A percentile compares a stretch with the other conserved stretches of the same genome.
These are phyloP conservation scores for Entelexis sorbosivorans DNA, from an alignment of 1,139 yeast species.

Conservation along the genomic window DNA sequence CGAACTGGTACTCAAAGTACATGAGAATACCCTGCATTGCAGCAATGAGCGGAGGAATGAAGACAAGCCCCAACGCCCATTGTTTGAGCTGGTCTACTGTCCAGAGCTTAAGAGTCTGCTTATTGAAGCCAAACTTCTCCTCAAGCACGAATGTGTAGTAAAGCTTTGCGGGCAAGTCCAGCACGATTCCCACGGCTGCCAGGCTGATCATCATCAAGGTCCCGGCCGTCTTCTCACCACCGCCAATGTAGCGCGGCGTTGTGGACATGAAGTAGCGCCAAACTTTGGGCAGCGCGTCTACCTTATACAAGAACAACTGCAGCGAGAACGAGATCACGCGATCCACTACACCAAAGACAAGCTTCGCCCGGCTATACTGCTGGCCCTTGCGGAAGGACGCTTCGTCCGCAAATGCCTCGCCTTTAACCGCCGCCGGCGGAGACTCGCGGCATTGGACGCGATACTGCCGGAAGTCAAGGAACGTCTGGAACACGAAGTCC, in stretches of 20 bases:
- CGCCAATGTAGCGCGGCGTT: slow-evolving; percentile 39
- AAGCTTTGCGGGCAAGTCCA: slow-evolving; percentile 48
- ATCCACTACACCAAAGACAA: slow-evolving; percentile 53
- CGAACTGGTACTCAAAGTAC: slow-evolving; percentile 66
- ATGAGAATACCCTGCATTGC: slow-evolving; percentile 73
- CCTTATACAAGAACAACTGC: slow-evolving; percentile 48
- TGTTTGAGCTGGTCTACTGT: slow-evolving; percentile 58
- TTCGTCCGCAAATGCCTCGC: slow-evolving; percentile 33
- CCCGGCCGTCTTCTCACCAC: slow-evolving; percentile 45
- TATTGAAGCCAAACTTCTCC: slow-evolving; percentile 87
- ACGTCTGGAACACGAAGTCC: slow-evolving; percentile 9
- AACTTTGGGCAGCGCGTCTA: slow-evolving; percentile 54
- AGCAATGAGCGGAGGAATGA: slow-evolving; percentile 66
- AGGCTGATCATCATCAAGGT: slow-evolving; percentile 35
- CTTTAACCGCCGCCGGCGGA: slow-evolving; percentile 6
- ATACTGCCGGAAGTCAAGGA: slow-evolving; percentile 14
- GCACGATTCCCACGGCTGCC: slow-evolving; percentile 32
- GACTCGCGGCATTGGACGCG: slow-evolving; percentile 10
- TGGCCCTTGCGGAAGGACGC: slow-evolving; percentile 73
- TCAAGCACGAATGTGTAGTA: slow-evolving; percentile 80
- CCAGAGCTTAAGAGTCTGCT: slow-evolving; percentile 63
- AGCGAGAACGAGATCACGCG: slow-evolving; percentile 44
- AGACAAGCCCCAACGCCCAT: slow-evolving; percentile 40
- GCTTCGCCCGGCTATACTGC: slow-evolving; percentile 71
- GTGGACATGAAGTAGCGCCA: slow-evolving; percentile 43